Evolutionary conservation across 495 filamentous ascomycete species (phyloP).

Genomic region (Aspergillus sclerotioniger): DNA sequence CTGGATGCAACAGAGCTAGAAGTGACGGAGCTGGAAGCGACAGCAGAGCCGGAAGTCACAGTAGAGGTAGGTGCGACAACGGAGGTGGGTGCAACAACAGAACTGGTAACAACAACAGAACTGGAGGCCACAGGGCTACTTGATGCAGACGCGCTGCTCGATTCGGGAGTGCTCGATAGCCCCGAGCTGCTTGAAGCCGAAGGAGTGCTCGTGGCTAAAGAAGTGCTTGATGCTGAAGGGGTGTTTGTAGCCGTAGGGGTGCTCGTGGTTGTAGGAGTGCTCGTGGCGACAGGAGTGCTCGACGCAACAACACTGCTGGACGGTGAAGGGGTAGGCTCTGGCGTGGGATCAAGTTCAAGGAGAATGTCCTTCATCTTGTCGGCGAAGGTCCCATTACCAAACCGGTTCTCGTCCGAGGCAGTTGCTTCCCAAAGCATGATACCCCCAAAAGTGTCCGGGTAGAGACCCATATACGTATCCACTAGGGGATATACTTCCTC

Average conservation of each 20-base stretch:
- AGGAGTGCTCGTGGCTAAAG: background rate
- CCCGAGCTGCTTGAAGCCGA: background rate
- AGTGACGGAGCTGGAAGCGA: no score
- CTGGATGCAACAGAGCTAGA: background rate
- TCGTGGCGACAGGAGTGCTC: conserved; percentile 3
- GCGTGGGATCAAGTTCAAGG: conserved; percentile 26
- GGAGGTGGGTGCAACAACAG: no score
- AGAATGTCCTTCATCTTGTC: conserved; percentile 46
- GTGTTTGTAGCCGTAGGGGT: background rate
- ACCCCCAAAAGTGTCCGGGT: conserved; percentile 60
- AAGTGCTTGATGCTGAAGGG: background rate
- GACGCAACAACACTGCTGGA: background rate
- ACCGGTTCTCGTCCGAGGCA: conserved; percentile 45
- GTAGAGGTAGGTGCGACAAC: no score
- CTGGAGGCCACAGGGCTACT: no score
- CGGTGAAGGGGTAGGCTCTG: background rate
- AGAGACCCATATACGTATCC: conserved; percentile 45
- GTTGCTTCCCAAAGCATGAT: conserved; percentile 74
- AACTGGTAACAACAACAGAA: background rate
- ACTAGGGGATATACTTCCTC: conserved; percentile 50
- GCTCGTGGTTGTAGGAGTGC: background rate
- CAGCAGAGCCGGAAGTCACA: no score
- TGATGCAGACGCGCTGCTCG: no score
- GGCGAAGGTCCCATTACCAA: conserved; percentile 42
- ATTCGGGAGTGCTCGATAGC: background rate